Evolutionary conservation across 129 eudicot species (phyloP).

Genomic region (Centaurea solstitialis): DNA sequence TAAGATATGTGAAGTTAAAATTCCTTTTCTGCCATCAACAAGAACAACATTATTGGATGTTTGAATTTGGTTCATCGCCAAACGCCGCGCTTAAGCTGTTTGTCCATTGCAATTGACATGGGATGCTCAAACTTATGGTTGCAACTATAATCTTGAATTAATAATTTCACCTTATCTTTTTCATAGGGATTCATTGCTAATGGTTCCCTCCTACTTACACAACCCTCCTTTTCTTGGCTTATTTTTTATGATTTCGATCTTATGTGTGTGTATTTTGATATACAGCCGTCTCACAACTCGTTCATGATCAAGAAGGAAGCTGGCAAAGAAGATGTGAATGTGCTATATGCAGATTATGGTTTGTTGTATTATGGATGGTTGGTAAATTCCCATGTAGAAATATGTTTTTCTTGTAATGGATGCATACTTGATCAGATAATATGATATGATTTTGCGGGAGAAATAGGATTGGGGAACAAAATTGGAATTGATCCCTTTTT

Average conservation of each 20-base stretch:
- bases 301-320: slow-evolving; percentile 89
- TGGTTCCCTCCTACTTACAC: not conserved
- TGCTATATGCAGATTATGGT: not conserved
- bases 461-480: no score
- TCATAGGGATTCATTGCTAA: not conserved
- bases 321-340: slow-evolving; percentile 84
- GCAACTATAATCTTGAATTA: no score
- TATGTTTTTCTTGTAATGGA: not conserved
- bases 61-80: no score
- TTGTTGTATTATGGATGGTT: not conserved
- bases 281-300: slow-evolving; percentile 90
- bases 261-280: not conserved
- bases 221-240: not conserved
- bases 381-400: not conserved
- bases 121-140: no score
- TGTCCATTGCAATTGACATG: no score
- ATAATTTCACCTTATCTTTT: no score
- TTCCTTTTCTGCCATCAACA: not conserved
- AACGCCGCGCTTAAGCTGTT: no score
- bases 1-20: no score
- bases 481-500: no score
- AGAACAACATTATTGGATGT: not conserved
- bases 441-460: no score
- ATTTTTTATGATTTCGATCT: not conserved
- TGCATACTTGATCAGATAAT: not conserved